Evolutionary conservation across 2,329 filamentous ascomycete species (phyloP).

Genomic region (Rachicladosporium sp.): DNA sequence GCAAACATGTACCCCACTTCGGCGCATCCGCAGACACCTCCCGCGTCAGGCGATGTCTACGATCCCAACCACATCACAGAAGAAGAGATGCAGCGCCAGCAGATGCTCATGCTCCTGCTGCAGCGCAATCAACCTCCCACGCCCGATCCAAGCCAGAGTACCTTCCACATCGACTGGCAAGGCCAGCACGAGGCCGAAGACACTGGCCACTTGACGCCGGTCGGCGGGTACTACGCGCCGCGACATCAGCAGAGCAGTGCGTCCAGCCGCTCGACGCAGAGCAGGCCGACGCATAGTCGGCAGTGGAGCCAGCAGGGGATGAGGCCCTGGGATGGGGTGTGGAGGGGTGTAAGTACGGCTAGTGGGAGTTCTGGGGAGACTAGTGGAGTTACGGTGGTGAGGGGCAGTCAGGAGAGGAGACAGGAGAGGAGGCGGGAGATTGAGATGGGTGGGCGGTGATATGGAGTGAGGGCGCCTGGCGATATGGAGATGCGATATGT

Average conservation of each 20-base stretch:
- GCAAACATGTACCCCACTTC: slow-evolving; percentile 35
- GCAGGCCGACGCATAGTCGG: slow-evolving; percentile 5
- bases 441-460: slow-evolving; percentile 20
- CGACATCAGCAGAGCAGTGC: slow-evolving; percentile 2
- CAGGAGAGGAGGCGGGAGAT: slow-evolving; percentile 27
- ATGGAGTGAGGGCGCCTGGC: too few relatives aligned
- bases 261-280: background rate
- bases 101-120: slow-evolving; percentile 38
- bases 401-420: slow-evolving; percentile 17
- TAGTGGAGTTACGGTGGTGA: background rate
- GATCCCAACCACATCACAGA: slow-evolving; percentile 29
- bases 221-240: slow-evolving; percentile 17
- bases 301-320: slow-evolving; percentile 1
- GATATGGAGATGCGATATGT: too few relatives aligned
- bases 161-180: slow-evolving; percentile 10
- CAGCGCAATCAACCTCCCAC: slow-evolving; percentile 17
- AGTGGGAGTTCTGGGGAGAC: slow-evolving; percentile 1
- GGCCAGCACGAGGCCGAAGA: slow-evolving; percentile 2
- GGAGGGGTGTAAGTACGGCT: slow-evolving; percentile 10
- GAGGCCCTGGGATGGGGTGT: slow-evolving; percentile 22
- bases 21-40: slow-evolving; percentile 7
- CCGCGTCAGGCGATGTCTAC: slow-evolving; percentile 9
- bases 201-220: background rate
- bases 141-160: slow-evolving; percentile 19
- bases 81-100: slow-evolving; percentile 38